Conservation (phyloP, 2,329 filamentous ascomycete genomes). For the Arthroderma uncinatum region DNA sequence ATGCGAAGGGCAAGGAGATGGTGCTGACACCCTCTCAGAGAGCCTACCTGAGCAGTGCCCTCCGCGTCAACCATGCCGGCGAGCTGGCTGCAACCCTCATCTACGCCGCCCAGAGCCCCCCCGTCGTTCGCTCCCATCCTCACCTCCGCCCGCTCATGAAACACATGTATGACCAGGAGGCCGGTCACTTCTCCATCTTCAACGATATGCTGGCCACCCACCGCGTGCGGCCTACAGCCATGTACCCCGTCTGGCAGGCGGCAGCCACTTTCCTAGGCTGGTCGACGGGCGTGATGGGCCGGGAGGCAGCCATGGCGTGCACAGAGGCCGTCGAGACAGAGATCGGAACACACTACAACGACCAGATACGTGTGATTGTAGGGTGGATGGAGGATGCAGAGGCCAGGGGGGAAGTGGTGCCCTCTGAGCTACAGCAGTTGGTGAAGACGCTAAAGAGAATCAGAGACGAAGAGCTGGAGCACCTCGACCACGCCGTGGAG, state of each 20-base stretch:
- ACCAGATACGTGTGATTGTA: slow-evolving; percentile 70
- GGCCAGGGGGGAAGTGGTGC: slow-evolving; percentile 64
- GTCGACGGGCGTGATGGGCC: slow-evolving; percentile 76
- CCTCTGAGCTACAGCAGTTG: slow-evolving; percentile 63
- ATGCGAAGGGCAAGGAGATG: slow-evolving; percentile 28
- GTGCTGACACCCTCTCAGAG: slow-evolving; percentile 59
- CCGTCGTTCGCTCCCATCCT: slow-evolving; percentile 67
- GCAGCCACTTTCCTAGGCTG: slow-evolving; percentile 75
- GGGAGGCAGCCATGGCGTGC: slow-evolving; percentile 95
- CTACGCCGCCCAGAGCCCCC: slow-evolving; percentile 77
- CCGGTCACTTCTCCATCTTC: slow-evolving; percentile 74
- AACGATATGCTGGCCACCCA: slow-evolving; percentile 73
- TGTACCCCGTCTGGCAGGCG: slow-evolving; percentile 81
- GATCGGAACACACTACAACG: slow-evolving; percentile 92
- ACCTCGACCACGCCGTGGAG: slow-evolving; percentile 87
- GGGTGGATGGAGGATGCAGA: slow-evolving; percentile 72
- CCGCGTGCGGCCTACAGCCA: slow-evolving; percentile 78
- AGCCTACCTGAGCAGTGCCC: slow-evolving; percentile 63
- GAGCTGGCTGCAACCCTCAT: slow-evolving; percentile 95
- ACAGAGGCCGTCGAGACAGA: slow-evolving; percentile 98
- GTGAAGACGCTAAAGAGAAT: slow-evolving; percentile 67
- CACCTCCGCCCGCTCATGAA: slow-evolving; percentile 83
- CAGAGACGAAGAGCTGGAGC: slow-evolving; percentile 90
- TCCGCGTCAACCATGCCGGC: slow-evolving; percentile 94
- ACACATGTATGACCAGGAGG: slow-evolving; percentile 98